phyloP scores from a whole-genome alignment of 2,329 filamentous ascomycete species.

The Diaporthe aspalathi region DNA sequence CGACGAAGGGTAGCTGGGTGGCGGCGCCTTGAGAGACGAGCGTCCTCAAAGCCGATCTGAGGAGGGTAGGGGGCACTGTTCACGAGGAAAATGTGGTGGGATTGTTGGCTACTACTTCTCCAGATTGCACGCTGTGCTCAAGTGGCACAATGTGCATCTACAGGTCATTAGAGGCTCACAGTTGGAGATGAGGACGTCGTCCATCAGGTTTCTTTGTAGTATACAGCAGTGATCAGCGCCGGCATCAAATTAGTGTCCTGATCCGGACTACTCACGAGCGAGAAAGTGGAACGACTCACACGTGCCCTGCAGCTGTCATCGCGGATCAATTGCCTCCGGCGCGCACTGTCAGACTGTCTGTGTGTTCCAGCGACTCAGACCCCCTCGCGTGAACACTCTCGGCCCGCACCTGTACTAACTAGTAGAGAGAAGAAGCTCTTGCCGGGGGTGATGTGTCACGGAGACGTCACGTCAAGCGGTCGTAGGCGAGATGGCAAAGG shows the following conservation, averaged over 20 bases:
- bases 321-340: neutral
- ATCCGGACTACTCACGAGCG: neutral
- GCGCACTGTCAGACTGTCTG: constrained; percentile 13
- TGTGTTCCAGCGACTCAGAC: constrained; percentile 14
- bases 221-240: constrained; percentile 15
- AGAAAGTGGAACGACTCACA: constrained; percentile 25
- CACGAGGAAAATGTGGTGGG: neutral
- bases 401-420: neutral
- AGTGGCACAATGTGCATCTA: neutral
- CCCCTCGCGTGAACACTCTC: constrained; percentile 2
- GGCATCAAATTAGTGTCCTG: constrained; percentile 20
- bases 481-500: neutral
- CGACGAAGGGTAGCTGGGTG: constrained; percentile 49
- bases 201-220: constrained; percentile 52
- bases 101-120: neutral
- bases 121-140: neutral
- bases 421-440: neutral
- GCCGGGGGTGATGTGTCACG: constrained; percentile 4
- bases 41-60: constrained; percentile 49
- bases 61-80: constrained; percentile 47
- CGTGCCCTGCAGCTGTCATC: constrained; percentile 30
- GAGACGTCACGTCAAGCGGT: neutral
- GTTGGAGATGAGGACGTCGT: constrained; percentile 54
- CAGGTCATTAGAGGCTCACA: constrained; percentile 42
- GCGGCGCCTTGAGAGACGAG: constrained; percentile 48